phyloP scores from a whole-genome alignment of 768 basidiomycete genomes.

The Pleurotus pulmonarius region DNA sequence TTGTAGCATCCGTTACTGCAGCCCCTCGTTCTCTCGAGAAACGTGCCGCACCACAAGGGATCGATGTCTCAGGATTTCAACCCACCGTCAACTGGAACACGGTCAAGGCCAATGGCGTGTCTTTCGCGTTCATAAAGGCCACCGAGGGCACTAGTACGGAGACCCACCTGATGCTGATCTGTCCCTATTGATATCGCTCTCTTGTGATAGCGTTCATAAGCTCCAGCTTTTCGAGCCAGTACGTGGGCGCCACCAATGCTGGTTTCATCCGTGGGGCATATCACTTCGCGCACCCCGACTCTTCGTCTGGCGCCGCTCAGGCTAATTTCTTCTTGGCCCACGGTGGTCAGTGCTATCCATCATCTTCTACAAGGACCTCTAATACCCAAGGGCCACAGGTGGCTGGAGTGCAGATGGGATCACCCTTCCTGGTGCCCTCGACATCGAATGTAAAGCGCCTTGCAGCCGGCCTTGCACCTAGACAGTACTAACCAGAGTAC shows the following conservation, averaged over 20 bases:
- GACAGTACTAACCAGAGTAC: neutral
- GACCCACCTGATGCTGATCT: neutral
- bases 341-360: conserved; percentile 37
- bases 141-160: conserved; percentile 55
- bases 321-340: conserved; percentile 55
- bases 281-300: conserved; percentile 56
- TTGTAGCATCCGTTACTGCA: neutral
- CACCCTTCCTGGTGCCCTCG: conserved; percentile 62
- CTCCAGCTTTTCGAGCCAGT: conserved; percentile 45
- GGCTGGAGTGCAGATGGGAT: conserved; percentile 53
- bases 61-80: conserved; percentile 54
- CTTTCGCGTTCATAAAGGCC: conserved; percentile 64
- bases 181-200: neutral
- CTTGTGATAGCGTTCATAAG: conserved; percentile 28
- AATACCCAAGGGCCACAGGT: conserved; percentile 22
- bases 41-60: conserved; percentile 41
- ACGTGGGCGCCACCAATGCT: conserved; percentile 50
- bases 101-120: conserved; percentile 45
- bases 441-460: conserved; percentile 48
- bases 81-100: conserved; percentile 45
- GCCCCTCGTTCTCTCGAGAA: conserved; percentile 11
- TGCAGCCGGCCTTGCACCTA: neutral
- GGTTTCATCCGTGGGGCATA: conserved; percentile 57
- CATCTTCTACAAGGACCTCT: neutral
- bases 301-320: conserved; percentile 52